These are phyloP conservation scores for Cystobasidium sp. DNA, from an alignment of 1,284 basidiomycete genomes.

Conservation along the genomic window DNA sequence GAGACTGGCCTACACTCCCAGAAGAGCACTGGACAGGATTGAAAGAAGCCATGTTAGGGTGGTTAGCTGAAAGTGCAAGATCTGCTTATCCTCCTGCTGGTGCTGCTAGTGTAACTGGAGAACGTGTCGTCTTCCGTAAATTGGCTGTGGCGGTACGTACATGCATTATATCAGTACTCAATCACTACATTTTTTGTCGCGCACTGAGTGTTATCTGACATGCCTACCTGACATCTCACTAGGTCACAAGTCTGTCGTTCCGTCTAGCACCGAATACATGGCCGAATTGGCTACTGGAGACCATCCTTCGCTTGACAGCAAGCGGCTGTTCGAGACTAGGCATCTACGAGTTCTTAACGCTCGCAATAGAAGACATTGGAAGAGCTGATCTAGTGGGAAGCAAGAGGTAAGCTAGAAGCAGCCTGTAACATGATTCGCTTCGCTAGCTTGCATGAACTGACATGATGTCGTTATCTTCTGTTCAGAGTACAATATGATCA, in stretches of 20 bases:
- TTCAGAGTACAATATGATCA: conserved; percentile 44
- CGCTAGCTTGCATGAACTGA: not conserved
- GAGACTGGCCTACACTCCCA: conserved; percentile 48
- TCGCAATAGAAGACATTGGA: conserved; percentile 52
- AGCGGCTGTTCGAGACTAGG: conserved; percentile 47
- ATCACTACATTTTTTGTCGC: too few relatives aligned
- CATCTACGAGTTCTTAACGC: conserved; percentile 49
- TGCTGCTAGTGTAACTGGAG: conserved; percentile 33
- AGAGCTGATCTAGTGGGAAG: conserved; percentile 52
- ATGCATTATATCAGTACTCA: not conserved
- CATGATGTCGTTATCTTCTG: not conserved
- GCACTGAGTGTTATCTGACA: not conserved
- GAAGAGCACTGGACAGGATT: conserved; percentile 41
- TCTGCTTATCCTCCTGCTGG: conserved; percentile 42
- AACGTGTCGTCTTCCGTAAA: conserved; percentile 52
- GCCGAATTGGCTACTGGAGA: conserved; percentile 53
- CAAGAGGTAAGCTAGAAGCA: conserved; percentile 46
- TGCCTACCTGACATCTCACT: not conserved
- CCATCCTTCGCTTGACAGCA: conserved; percentile 48
- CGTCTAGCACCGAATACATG: conserved; percentile 44
- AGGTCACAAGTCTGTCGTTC: conserved; percentile 42
- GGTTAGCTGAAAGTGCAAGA: conserved; percentile 48
- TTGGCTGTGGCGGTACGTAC: conserved; percentile 49
- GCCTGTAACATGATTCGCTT: not conserved
- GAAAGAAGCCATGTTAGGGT: conserved; percentile 49